phyloP scores from a whole-genome alignment of 208 protist species.

The Trypanosomatidae sp. region DNA sequence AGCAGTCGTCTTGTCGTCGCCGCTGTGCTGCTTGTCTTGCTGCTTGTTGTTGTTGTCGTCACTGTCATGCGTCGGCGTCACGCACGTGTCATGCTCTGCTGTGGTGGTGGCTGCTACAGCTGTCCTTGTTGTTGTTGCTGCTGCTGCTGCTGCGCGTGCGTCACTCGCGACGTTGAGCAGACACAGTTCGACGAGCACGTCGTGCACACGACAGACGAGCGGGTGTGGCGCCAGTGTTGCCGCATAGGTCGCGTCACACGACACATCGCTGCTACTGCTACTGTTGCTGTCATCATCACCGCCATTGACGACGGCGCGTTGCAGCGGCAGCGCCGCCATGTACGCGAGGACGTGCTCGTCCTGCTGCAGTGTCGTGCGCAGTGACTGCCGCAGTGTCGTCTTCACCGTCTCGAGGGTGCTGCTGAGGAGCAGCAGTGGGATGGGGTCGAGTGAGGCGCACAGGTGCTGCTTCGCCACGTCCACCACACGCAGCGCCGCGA shows the following conservation, averaged over 20 bases:
- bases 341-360: constrained; percentile 35
- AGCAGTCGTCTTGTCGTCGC: no score
- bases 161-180: constrained; percentile 47
- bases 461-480: constrained; percentile 65
- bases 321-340: constrained; percentile 20
- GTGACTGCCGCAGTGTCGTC: constrained; percentile 24
- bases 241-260: constrained; percentile 22
- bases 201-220: constrained; percentile 25
- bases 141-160: no score
- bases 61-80: constrained; percentile 11
- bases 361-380: constrained; percentile 38
- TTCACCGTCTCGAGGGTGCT: constrained; percentile 63
- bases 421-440: constrained; percentile 72
- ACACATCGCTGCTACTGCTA: constrained; percentile 7
- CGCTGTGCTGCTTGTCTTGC: no score
- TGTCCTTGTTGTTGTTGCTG: no score
- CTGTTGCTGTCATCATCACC: neutral
- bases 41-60: no score
- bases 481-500: constrained; percentile 51
- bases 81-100: no score
- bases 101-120: no score
- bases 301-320: constrained; percentile 15
- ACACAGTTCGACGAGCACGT: constrained; percentile 43
- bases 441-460: constrained; percentile 59
- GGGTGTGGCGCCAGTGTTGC: constrained; percentile 46